Evolutionary conservation across 805 yeast species (phyloP), one percentile per base, ranked within the genome.

Genomic region (Saccharomycopsis oosterbeekiorum): DNA sequence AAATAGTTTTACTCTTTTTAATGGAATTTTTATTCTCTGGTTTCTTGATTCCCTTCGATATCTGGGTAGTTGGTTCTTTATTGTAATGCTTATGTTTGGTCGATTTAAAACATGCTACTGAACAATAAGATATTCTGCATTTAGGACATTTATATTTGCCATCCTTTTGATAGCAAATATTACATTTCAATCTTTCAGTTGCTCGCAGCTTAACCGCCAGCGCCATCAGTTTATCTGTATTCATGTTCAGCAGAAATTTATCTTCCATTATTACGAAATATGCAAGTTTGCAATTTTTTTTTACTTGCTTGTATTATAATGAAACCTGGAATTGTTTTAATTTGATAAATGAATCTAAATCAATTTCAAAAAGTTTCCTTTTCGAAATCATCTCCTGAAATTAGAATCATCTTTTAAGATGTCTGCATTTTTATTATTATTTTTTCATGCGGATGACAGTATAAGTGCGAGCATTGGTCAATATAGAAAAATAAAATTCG

Each of bases 81-180:
- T 61, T 60, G 11, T 65, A 65, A 60, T 72, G 78, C 1, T 43
- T 66, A 59, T 79, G 84, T 6, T 61, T 59, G 21, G 73, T 77
- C 40, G 80, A 70, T 68, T 83, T 85, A 68, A 77, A 86, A 66
- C 92, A 86, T 2, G 60, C 65, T n/a, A 86, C 65, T 0, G 88
- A 82, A 68, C 92, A 86, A 65, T 80, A 80, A 59, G 70, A 69
- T 15, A 75, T 66, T 1, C 70, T 71, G 68, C 84, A 79, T 61
- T 73, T 76, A 1, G 83, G 83, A 64, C 84, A 80, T 60, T 74
- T 79, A 64, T 80, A 80, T 61, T 77, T 78, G 26, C 73, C 72
- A 5, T 67, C 70, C 14, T 68, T 66, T 17, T 65, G 68, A 0
- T 62, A 47, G 58, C 79, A 76, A 6, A 76, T 70, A 4, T 67